Base-by-base conservation (phyloP, 768 basidiomycete species). In the Coprinellus aureogranulatus region DNA sequence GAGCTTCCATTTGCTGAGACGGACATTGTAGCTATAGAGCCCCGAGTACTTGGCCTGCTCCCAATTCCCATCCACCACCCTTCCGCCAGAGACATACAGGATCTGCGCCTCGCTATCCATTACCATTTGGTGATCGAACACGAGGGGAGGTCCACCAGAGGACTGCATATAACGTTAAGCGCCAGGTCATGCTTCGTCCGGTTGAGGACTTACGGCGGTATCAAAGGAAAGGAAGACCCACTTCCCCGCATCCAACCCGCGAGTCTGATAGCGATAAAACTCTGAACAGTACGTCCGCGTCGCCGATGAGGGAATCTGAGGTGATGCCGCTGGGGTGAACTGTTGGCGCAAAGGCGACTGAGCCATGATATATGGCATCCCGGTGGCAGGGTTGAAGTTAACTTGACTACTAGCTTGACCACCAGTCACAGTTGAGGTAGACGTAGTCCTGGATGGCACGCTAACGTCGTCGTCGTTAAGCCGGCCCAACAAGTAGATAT, bases 91-190 rank as follows among this genome's bases (percentile, higher is more conserved):
- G 6, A 90, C 81, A 58, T 91, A 92, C 6, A 93, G 65, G 2
- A 85, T 81, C 66, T 90, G 89, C 0, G 80, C 71, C 3, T 87
- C 85, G 40, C 79, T 79, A 63, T 92, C 90, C 64, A 92, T 82
- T 30, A 75, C 86, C 84, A 92, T 88, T 70, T 90, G 89, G 62
- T 92, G 90, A 66, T 92, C 91, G 61, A 85, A 89, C 40, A 92
- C 74, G 31, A 90, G 72, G 0, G 86, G 85, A 1, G 90, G 90
- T 1, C 89, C 90, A 1, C 84, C 86, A 3, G 80, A 77, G 0
- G 76, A 68, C 90, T 90, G 48, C 48, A 30, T 46, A 39, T 16
- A 55, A 47, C 37, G 37, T 30, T 54, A 47, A 31, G 30, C 26
- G 39, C 27, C 11, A 26, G 47, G 22, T 12, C 4, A 34, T 22